Evolutionary conservation across 139 green algal species (phyloP), one percentile per base, ranked within the genome.

Genomic region (Chlorella vulgaris): DNA sequence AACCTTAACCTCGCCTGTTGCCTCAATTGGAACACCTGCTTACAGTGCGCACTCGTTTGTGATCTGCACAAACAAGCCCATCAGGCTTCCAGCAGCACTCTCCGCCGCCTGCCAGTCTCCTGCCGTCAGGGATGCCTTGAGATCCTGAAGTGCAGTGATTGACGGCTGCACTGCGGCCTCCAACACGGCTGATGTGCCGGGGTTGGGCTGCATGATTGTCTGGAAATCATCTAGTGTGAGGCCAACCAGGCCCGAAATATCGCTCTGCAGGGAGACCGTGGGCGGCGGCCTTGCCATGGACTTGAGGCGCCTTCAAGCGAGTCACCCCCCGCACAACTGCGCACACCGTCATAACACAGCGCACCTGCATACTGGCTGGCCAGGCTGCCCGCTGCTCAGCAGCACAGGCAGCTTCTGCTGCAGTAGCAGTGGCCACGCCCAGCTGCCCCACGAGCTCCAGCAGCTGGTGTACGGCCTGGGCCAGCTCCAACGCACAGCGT

Each of bases 401-500:
- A n/a, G n/a, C n/a, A n/a, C n/a, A n/a, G n/a, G n/a, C n/a, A n/a
- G n/a, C n/a, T n/a, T 53, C 69, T 22, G 47, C 70, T 10, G 70
- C 70, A 19, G 69, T 38, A 10, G 68, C 78, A 7, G 26, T 36
- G 4, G 69, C 69, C 5, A 42, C 60, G 7, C 47, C 67, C 15
- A 80, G 40, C 66, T 78, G n/a, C 18, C 53, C 66, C 35, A 88
- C 36, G 31, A 58, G 68, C 42, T 69, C 84, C 40, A 67, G 66
- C 42, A 88, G 84, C 40, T 85, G 78, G 40, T 55, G 61, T 40
- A 83, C 36, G 33, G 71, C 67, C 36, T 74, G 50, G 26, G n/a
- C 40, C 8, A 81, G 75, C 75, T 81, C 39, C 60, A 39, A 29
- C 13, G 31, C 43, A n/a, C 61, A 55, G 7, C 36, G 75, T n/a